phyloP scores from a whole-genome alignment of 768 basidiomycete species.

The Suillus ampliporus region DNA sequence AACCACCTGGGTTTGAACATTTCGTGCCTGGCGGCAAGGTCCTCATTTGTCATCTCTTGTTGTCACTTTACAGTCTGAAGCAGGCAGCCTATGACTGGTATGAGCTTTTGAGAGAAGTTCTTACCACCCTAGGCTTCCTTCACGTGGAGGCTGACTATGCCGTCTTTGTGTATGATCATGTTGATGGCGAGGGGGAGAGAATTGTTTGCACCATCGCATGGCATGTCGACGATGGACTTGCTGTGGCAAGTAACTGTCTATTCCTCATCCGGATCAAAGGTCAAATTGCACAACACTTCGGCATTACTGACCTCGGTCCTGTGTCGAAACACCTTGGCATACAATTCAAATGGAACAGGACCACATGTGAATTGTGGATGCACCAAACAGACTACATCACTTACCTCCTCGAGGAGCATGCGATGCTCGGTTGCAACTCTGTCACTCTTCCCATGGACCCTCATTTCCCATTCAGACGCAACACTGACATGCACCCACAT shows the following conservation, averaged over 20 bases:
- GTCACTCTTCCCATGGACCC: conserved; percentile 28
- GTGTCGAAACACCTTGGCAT: background rate
- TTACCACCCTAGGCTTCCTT: background rate
- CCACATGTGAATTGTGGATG: background rate
- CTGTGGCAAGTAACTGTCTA: background rate
- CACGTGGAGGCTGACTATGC: background rate
- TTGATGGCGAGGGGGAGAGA: background rate
- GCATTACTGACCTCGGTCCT: background rate
- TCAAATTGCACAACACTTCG: background rate
- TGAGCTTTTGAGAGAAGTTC: conserved; percentile 6
- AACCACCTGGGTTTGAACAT: conserved; percentile 34
- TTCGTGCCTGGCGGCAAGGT: background rate
- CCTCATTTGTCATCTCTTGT: background rate
- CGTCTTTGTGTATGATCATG: background rate
- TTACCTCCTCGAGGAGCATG: conserved; percentile 25
- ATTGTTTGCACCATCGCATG: background rate
- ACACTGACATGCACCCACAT: conserved; percentile 32
- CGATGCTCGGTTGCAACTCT: conserved; percentile 27
- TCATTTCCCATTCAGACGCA: conserved; percentile 8
- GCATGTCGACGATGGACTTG: background rate
- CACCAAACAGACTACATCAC: conserved; percentile 22
- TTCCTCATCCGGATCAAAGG: background rate
- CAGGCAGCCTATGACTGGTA: conserved; percentile 11
- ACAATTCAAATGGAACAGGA: background rate
- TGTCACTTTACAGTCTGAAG: conserved; percentile 6